A percentile compares a stretch with the other conserved stretches of the same genome.
Conservation (phyloP, 2,329 filamentous ascomycete genomes). For the Cryphonectria naterciae region DNA sequence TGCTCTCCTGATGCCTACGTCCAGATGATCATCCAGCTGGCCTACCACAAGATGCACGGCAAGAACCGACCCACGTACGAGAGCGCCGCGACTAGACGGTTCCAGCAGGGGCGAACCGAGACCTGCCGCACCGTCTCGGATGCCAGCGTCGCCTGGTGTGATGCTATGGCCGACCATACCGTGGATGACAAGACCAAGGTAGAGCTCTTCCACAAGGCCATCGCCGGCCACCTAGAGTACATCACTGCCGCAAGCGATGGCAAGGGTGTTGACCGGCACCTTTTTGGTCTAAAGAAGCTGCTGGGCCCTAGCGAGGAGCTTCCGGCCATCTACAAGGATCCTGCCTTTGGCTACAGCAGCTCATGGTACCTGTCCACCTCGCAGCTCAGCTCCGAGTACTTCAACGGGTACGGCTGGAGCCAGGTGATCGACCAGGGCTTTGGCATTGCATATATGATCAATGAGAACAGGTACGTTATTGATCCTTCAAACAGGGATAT, state of each 20-base stretch:
- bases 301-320: conserved; percentile 79
- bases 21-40: conserved; percentile 97
- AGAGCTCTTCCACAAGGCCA: conserved; percentile 78
- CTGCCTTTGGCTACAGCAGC: conserved; percentile 79
- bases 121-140: conserved; percentile 92
- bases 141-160: conserved; percentile 88
- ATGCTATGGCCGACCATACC: conserved; percentile 75
- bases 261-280: conserved; percentile 90
- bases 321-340: conserved; percentile 84
- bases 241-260: conserved; percentile 88
- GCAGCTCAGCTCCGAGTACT: conserved; percentile 94
- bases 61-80: conserved; percentile 98
- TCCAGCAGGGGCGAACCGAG: conserved; percentile 95
- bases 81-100: conserved; percentile 90
- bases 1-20: conserved; percentile 97
- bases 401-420: conserved; percentile 98
- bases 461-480: conserved; percentile 79
- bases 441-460: conserved; percentile 99
- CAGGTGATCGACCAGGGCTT: conserved; percentile 96
- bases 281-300: conserved; percentile 96
- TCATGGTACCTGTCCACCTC: conserved; percentile 90
- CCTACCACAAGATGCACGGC: conserved; percentile 99
- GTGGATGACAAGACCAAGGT: conserved; percentile 67
- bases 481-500: not conserved
- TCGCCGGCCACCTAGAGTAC: conserved; percentile 85